Base-by-base conservation (phyloP, 2,329 filamentous ascomycete species). In the Daldinia sp. region DNA sequence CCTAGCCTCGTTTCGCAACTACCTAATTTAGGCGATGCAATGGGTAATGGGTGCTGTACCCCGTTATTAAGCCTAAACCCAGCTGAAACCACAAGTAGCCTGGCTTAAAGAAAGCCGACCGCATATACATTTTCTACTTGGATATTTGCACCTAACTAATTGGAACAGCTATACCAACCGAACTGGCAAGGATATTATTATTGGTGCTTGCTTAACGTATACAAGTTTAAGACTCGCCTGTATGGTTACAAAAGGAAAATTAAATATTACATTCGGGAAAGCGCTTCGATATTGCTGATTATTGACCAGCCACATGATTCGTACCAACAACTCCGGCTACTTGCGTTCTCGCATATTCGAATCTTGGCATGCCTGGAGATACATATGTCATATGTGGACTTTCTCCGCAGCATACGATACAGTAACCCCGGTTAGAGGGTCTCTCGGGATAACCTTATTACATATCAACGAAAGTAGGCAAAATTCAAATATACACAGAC, bases 21-120 rank as follows among this genome's bases (percentile, higher is more conserved):
- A 48, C 58, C 48, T 64, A 64, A 64, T 64, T 64, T 61, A 64
- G 32, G 57, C 52, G 48, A 60, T 39, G 52, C 30, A 50, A 41
- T 37, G 45, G 23, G 11, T 51, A 37, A 19, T 19, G n/a, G 57
- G 27, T 53, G 41, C 56, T 55, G 35, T 52, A 39, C 32, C 53
- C 52, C 39, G 37, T 57, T 41, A 52, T 62, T 55, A 51, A 52
- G 56, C 51, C 57, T 64, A 64, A 64, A 58, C 54, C 48, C 45
- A 64, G 62, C 62, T 62, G 62, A 64, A 64, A 64, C 62, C 32
- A 48, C 11, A 13, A 32, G 48, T 43, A 58, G 47, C 34, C 49
- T n/a, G n/a, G n/a, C n/a, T 35, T 47, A 49, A 30, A 48, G 11
- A 52, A 25, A 17, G 35, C 23, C n/a, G 30, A 9, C 17, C 3